Percentiles rank a stretch among this genome's conserved stretches.
These are phyloP conservation scores for Beta vulgaris DNA, from an alignment of 148 eudicot species.

Conservation along the genomic window DNA sequence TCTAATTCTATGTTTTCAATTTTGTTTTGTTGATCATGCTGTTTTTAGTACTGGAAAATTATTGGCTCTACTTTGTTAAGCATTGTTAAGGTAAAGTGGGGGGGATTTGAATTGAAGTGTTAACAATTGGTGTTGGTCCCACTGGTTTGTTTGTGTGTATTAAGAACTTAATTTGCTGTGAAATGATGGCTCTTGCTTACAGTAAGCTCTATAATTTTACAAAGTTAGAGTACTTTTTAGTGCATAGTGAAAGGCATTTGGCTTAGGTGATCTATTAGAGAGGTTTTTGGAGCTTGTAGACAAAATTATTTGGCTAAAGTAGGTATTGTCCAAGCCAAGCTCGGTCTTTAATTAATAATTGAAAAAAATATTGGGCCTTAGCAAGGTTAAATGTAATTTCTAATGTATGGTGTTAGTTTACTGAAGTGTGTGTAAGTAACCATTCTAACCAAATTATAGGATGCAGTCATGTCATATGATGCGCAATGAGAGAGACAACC, in stretches of 20 bases:
- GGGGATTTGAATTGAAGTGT: not conserved
- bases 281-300: not conserved
- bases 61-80: not conserved
- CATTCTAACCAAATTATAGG: too few species aligned
- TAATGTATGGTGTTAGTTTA: too few species aligned
- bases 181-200: not conserved
- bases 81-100: not conserved
- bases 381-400: too few species aligned
- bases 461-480: too few species aligned
- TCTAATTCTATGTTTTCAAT: too few species aligned
- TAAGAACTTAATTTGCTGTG: not conserved
- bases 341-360: too few species aligned
- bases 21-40: not conserved
- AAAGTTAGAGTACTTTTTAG: not conserved
- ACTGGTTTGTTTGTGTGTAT: slow-evolving; percentile 7
- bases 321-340: too few species aligned
- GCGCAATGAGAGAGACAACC: too few species aligned
- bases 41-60: not conserved
- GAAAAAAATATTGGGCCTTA: too few species aligned
- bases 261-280: not conserved
- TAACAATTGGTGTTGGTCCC: not conserved
- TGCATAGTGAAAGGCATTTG: not conserved
- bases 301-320: too few species aligned
- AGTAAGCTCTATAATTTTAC: not conserved
- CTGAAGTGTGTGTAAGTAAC: too few species aligned